These are phyloP conservation scores for Areca catechu DNA, from an alignment of 176 grass and related monocot genomes.

Conservation along the genomic window DNA sequence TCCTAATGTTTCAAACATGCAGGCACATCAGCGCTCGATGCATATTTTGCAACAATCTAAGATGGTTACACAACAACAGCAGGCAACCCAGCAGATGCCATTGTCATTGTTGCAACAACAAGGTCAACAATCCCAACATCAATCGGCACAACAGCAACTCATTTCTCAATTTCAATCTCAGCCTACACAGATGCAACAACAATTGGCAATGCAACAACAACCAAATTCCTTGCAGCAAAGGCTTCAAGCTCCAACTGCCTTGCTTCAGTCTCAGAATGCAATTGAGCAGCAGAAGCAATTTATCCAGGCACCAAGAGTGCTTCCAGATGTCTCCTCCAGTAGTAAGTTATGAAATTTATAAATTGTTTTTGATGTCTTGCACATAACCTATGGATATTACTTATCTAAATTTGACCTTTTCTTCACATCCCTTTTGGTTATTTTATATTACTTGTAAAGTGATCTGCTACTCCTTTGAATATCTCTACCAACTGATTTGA, in stretches of 20 bases:
- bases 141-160: conserved; percentile 65
- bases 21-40: conserved; percentile 30
- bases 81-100: conserved; percentile 51
- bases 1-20: conserved; percentile 44
- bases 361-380: background rate
- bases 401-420: too few relatives aligned
- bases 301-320: conserved; percentile 39
- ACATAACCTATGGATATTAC: too few relatives aligned
- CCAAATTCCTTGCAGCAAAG: conserved; percentile 27
- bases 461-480: too few relatives aligned
- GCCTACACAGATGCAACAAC: conserved; percentile 43
- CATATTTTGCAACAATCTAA: conserved; percentile 48
- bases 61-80: conserved; percentile 38
- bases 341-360: conserved; percentile 38
- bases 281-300: conserved; percentile 63
- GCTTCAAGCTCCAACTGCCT: conserved; percentile 50
- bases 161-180: conserved; percentile 61
- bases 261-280: conserved; percentile 59
- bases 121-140: conserved; percentile 56
- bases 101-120: conserved; percentile 49
- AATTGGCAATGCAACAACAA: conserved; percentile 52
- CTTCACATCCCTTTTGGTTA: too few relatives aligned
- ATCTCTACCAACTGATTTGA: too few relatives aligned
- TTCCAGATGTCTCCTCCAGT: conserved; percentile 82
- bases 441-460: too few relatives aligned